Base-by-base conservation (phyloP, 2,329 filamentous ascomycete species). In the Fusarium foetens region DNA sequence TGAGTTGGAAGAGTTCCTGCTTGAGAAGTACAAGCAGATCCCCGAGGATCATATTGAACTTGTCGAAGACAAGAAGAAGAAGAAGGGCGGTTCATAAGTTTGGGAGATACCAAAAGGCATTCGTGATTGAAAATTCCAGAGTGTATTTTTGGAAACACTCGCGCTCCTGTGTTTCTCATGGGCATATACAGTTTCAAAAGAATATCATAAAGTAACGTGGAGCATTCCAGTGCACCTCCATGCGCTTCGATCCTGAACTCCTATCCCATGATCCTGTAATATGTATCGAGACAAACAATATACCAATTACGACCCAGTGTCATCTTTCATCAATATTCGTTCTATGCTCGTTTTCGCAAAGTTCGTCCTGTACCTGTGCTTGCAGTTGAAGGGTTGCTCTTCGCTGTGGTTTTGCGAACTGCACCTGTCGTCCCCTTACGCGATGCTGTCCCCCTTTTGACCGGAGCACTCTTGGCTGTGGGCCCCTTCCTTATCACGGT, bases 21-120 rank as follows among this genome's bases (percentile, higher is more conserved):
- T 93, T 72, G 94, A 98, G 80, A 93, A 94, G 80, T 97, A 97
- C 83, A 92, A 92, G 81, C 90, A 94, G 72, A 93, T 99, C 76
- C 95, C 95, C 5, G 94, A 97, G 84, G 94, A 97, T 80, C 98
- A 99, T 83, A 92, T 98, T 76, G 95, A 98, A 84, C 84, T 95
- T 79, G 89, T 98, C 46, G 95, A 98, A 83, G 95, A 98, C 81
- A 98, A 97, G 90, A 96, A 96, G 89, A 97, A 97, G 85, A 90
- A 87, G 79, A 83, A 83, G 79, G 77, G 73, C 25, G 71, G 70
- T 21, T 68, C 74, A 54, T 77, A 73, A 58, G 60, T 49, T 43
- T 43, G 61, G 53, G 62, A 42, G 29, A 61, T 52, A 53, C 70
- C 66, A 59, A 46, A 68, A 62, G 58, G 63, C 66, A 73, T 70